Base-by-base conservation (phyloP, 345 rosid species). In the Eucalyptus cladocalyx region DNA sequence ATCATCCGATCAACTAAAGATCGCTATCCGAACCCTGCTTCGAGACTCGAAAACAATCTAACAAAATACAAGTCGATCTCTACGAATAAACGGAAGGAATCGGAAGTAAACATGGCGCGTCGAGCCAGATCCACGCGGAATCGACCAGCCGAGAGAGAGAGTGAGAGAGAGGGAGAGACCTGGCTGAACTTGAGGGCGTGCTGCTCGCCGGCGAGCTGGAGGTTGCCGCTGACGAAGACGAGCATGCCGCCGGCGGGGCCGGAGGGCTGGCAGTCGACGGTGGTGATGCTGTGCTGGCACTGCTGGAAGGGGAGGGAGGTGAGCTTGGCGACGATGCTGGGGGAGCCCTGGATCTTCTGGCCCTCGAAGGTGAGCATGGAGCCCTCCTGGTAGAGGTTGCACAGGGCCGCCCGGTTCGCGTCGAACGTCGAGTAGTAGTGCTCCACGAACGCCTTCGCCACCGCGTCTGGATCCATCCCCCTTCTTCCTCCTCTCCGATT, bases 301-400 rank as follows among this genome's bases (percentile, higher is more conserved):
- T 90, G 91, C 87, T 90, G 89, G 91, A 97, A 97, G 12, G 99
- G 98, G 37, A 98, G 97, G 88, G 93, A 87, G 11, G 95, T 93
- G 89, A 98, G 97, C 94, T 98, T 98, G 14, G 96, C 92, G 21
- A 96, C 98, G 93, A 98, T 96, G 93, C 90, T 95, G 32, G 88
- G 94, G 8, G 95, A 90, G 54, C 99, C 99, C 90, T 94, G 98
- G 92, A 96, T 93, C 98, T 97, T 95, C 88, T 98, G 98, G 76
- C 99, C 99, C 89, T 98, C 98, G 92, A 98, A 98, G 89, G 97
- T 95, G 89, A 97, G 92, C 99, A 97, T 98, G 4, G 99, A 98
- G 6, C 90, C 95, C 12, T 98, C 98, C 92, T 96, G 98, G 89
- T 97, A 98, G 19, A 98, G 95, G 89, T 93, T 95, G 43, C 91